These are phyloP conservation scores for Yarrowia galli DNA, from an alignment of 1,139 yeast species.

Conservation along the genomic window DNA sequence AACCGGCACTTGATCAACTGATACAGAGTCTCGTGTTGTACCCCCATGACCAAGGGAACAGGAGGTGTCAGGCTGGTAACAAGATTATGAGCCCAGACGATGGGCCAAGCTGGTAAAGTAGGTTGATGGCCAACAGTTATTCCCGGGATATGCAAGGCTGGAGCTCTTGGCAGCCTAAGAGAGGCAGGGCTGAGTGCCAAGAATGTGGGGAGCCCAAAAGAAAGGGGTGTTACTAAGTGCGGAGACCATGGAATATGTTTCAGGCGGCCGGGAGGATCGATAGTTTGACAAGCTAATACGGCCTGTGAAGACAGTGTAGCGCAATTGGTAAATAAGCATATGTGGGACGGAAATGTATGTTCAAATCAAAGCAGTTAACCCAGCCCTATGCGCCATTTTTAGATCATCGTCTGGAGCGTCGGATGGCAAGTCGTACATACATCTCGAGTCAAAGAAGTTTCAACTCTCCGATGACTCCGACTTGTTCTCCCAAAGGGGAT, in stretches of 20 bases:
- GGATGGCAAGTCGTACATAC: conserved; percentile 16
- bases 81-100: conserved; percentile 9
- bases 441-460: conserved; percentile 5
- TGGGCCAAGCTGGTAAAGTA: not conserved
- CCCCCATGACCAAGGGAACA: not conserved
- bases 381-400: conserved; percentile 30
- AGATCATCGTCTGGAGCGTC: conserved; percentile 6
- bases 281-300: not conserved
- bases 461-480: conserved; percentile 32
- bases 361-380: not conserved
- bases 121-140: conserved; percentile 15
- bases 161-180: conserved; percentile 25
- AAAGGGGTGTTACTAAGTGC: not conserved
- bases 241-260: conserved; percentile 8
- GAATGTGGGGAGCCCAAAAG: conserved; percentile 34
- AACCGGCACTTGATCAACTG: not conserved
- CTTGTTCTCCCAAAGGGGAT: conserved; percentile 9
- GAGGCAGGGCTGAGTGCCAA: conserved; percentile 37
- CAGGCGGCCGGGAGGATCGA: not conserved
- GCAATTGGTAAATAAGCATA: no score
- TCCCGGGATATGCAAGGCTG: conserved; percentile 38
- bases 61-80: not conserved
- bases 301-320: no score
- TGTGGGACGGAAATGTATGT: not conserved
- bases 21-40: not conserved